Evolutionary conservation across 139 green algal species (phyloP), one percentile per base, ranked within the genome.

Genomic region (Parachlorella kessleri): DNA sequence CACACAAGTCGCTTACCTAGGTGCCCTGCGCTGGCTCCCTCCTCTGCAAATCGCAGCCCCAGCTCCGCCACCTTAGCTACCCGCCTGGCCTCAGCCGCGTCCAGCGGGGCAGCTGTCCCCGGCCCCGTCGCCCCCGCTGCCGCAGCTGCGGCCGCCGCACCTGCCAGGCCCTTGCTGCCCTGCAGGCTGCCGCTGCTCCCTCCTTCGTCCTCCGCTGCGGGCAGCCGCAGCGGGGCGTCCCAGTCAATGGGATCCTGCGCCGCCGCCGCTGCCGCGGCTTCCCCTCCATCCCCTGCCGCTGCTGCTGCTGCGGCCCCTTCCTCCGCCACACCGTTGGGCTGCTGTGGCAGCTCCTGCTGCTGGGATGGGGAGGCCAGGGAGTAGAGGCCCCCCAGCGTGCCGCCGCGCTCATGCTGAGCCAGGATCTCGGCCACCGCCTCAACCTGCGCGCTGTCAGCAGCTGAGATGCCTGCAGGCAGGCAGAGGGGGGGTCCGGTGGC

Each of bases 31-130:
- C 76, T 65, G 10, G 74, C 23, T 2, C 70, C 66, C 5, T 67
- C 76, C 75, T 81, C 66, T 24, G 81, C 40, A 79, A 83, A 83
- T 10, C 81, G 75, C 72, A 85, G 64, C 10, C 80, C 80, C 42
- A 85, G 71, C 63, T 81, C 41, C 14, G 72, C 73, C 35, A 75
- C 73, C 0, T 40, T 41, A 10, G 36, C 66, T 32, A 85, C 37
- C 1, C 72, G 72, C 40, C 40, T 55, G 38, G 67, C 55, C 76
- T 85, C 80, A 0, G 63, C 72, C 1, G 80, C 32, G 32, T 37
- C 55, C 41, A 33, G 30, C 38, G 6, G 38, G 3, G 36, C 42
- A 36, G 42, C 28, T 30, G 73, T 9, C 30, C 42, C 42, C 24
- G 14, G 26, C 41, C 35, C 38, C 39, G 10, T 38, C 14, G 69